Base-by-base conservation (phyloP, 345 rosid genomes). In the Eucalyptus sp. region DNA sequence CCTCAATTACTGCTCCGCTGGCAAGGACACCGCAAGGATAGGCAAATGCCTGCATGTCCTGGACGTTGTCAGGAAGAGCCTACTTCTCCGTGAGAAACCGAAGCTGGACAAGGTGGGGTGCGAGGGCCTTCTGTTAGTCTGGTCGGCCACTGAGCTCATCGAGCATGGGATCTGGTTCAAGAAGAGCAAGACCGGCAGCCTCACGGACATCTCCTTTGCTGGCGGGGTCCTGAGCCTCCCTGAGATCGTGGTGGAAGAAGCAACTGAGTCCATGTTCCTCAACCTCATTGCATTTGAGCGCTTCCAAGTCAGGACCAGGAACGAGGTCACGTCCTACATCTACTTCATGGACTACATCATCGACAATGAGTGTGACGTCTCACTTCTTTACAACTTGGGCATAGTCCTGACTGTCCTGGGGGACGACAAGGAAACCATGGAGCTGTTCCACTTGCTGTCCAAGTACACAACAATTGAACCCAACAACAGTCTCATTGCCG, bases 341-440 rank as follows among this genome's bases (percentile, higher is more conserved):
- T 92, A 88, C 87, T 43, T 93, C 90, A 92, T 94, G 96, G 94
- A 93, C 86, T 93, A 81, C 44, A 88, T 92, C 79, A 90, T 94
- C 7, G 93, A 92, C 86, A 92, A 14, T 8, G 93, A 88, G 62
- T 88, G 90, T 17, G 95, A 93, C 50, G 92, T 94, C 2, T 90
- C 91, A 1, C 88, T 94, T 33, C 87, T 94, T 12, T 88, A 88
- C 79, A 90, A 89, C 2, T 89, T 50, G 46, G 93, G 96, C 87
- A 92, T 92, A 25, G 90, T 94, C 51, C 91, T 91, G 84, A 93
- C 91, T 76, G 92, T 92, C 2, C 50, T 92, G 4, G 96, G 95
- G 49, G 92, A 93, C 51, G 93, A 93, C 90, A 91, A 92, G 86
- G 96, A 91, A 2, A 93, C 92, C 20, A 93, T 91, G 16, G 90